These are phyloP conservation scores for Albugo laibachii DNA, from an alignment of 352 stramenopile genomes.

Conservation along the genomic window DNA sequence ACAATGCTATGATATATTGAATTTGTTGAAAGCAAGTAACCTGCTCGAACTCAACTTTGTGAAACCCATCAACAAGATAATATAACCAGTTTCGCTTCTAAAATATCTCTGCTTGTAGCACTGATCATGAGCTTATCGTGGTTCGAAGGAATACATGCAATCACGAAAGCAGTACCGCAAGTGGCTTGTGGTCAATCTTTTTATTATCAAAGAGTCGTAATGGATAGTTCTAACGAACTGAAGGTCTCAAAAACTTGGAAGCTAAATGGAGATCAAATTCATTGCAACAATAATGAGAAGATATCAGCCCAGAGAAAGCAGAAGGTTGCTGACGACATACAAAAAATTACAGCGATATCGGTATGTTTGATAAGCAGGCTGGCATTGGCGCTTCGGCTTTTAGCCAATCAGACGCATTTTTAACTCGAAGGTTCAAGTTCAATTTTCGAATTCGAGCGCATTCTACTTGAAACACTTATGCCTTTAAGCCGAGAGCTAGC, in stretches of 20 bases:
- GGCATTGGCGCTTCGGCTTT: conserved; percentile 51
- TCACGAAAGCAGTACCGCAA: conserved; percentile 78
- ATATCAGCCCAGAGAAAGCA: conserved; percentile 6
- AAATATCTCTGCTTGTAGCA: conserved; percentile 95
- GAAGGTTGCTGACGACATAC: conserved; percentile 2
- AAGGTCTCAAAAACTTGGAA: too few species aligned
- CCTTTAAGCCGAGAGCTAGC: conserved; percentile 54
- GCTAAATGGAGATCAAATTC: conserved; percentile 33
- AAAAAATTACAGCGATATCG: conserved; percentile 7
- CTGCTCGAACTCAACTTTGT: conserved; percentile 98
- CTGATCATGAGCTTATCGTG: too few species aligned
- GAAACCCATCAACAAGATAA: conserved; percentile 93
- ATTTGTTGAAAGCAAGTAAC: conserved; percentile 93
- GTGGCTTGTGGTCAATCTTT: too few species aligned
- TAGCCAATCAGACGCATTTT: too few species aligned
- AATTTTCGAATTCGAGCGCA: too few species aligned
- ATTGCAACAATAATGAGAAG: conserved; percentile 2
- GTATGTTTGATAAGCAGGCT: conserved; percentile 3
- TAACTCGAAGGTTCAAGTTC: background rate
- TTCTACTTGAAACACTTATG: too few species aligned
- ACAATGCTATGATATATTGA: conserved; percentile 95
- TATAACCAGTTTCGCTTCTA: conserved; percentile 97
- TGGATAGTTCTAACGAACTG: too few species aligned
- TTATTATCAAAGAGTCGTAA: too few species aligned
- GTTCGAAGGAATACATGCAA: conserved; percentile 93